A percentile compares a stretch with the other conserved stretches of the same genome.
Conservation (phyloP, 257 asterid genomes). For the Ophiorrhiza pumila region DNA sequence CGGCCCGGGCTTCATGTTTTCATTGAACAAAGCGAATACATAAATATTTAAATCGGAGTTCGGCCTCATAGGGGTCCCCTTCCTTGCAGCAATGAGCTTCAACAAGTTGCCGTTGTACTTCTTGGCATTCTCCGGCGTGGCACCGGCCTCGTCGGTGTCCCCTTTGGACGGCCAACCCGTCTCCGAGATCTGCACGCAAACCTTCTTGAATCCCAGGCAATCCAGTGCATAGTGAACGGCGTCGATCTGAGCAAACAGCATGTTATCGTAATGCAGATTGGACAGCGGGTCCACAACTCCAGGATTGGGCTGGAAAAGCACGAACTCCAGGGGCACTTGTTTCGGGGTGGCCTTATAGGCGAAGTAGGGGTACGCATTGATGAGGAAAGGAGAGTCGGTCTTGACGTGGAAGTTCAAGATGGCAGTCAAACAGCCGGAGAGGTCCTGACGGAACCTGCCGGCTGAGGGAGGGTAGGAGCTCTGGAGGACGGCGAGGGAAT, state of each 20-base stretch:
- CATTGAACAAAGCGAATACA: slow-evolving; percentile 76
- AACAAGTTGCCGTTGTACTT: slow-evolving; percentile 62
- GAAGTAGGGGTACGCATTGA: slow-evolving; percentile 83
- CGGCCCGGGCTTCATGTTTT: slow-evolving; percentile 89
- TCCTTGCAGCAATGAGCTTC: slow-evolving; percentile 47
- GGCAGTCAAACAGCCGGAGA: slow-evolving; percentile 35
- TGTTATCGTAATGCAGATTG: slow-evolving; percentile 63
- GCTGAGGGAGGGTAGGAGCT: slow-evolving; percentile 83
- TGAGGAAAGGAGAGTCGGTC: slow-evolving; percentile 58
- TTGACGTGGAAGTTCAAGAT: slow-evolving; percentile 61
- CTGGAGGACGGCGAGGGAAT: slow-evolving; percentile 62
- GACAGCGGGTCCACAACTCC: slow-evolving; percentile 46
- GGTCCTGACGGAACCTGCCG: slow-evolving; percentile 59
- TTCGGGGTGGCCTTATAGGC: slow-evolving; percentile 69
- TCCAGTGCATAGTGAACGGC: slow-evolving; percentile 72
- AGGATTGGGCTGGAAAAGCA: slow-evolving; percentile 48
- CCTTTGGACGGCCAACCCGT: slow-evolving; percentile 96
- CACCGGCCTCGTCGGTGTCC: slow-evolving; percentile 75
- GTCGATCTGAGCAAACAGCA: slow-evolving; percentile 81
- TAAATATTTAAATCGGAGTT: slow-evolving; percentile 51
- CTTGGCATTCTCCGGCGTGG: slow-evolving; percentile 68
- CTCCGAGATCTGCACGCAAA: slow-evolving; percentile 78
- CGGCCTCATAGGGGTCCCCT: slow-evolving; percentile 84
- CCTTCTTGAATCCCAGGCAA: slow-evolving; percentile 58
- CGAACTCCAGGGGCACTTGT: slow-evolving; percentile 58